Evolutionary conservation across 2,329 filamentous ascomycete species (phyloP).

Genomic region (Paecilomyces fulvus): DNA sequence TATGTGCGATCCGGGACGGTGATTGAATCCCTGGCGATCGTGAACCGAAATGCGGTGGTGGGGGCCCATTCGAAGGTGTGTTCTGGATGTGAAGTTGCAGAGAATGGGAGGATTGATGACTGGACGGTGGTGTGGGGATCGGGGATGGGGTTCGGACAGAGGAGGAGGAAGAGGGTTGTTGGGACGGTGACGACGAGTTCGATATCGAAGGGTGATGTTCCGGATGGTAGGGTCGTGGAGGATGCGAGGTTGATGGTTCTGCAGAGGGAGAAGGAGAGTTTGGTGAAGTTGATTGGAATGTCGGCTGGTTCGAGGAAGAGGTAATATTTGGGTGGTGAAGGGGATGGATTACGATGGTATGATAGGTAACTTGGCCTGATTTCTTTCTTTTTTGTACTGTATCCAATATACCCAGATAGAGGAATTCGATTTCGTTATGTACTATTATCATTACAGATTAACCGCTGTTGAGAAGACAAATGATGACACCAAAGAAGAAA

Average conservation of each 20-base stretch:
- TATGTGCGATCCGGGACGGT: constrained; percentile 29
- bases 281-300: constrained; percentile 53
- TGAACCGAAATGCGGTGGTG: constrained; percentile 25
- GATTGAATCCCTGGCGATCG: constrained; percentile 38
- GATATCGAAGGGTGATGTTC: constrained; percentile 6
- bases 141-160: constrained; percentile 36
- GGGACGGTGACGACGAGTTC: constrained; percentile 19
- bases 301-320: constrained; percentile 20
- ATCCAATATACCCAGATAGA: neutral
- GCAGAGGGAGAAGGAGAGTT: constrained; percentile 58
- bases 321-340: constrained; percentile 9
- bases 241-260: constrained; percentile 57
- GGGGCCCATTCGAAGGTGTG: constrained; percentile 61
- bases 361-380: neutral
- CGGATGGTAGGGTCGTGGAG: constrained; percentile 52
- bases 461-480: constrained; percentile 1
- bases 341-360: neutral
- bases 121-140: constrained; percentile 63
- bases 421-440: neutral
- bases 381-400: neutral
- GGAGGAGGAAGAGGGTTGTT: constrained; percentile 24
- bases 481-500: constrained; percentile 1
- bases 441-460: neutral
- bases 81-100: constrained; percentile 50
- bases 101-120: constrained; percentile 54